Evolutionary conservation across 768 basidiomycete genomes (phyloP).

Genomic region (Pleurotus platypus): DNA sequence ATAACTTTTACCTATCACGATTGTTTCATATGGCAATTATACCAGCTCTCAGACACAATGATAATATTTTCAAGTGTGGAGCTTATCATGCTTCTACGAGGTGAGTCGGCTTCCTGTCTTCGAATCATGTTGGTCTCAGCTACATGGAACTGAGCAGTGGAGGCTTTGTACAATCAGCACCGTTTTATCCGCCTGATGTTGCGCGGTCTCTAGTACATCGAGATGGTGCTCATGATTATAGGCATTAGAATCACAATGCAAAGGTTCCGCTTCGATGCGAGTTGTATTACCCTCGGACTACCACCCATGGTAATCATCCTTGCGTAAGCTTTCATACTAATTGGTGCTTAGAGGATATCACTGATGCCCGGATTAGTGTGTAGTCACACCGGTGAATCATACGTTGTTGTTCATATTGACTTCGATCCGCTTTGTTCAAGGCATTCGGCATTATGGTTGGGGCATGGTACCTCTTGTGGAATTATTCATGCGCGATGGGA

Average conservation of each 20-base stretch:
- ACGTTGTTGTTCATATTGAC: slow-evolving; percentile 15
- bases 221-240: neutral
- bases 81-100: no score
- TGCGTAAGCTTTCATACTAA: slow-evolving; percentile 19
- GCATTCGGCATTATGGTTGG: slow-evolving; percentile 9
- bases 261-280: neutral
- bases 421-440: slow-evolving; percentile 9
- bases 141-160: slow-evolving; percentile 6
- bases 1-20: neutral
- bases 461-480: slow-evolving; percentile 9
- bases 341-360: no score
- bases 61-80: no score
- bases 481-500: slow-evolving; percentile 15
- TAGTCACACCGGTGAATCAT: slow-evolving; percentile 6
- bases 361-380: slow-evolving; percentile 10
- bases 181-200: neutral
- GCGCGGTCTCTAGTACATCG: neutral
- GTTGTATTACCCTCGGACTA: slow-evolving; percentile 7
- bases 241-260: neutral
- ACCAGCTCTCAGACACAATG: neutral
- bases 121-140: neutral
- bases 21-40: neutral
- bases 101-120: no score
- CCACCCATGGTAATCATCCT: slow-evolving; percentile 27
- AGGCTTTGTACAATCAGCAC: neutral